These are phyloP conservation scores for Eucalyptus urophylla DNA, from an alignment of 345 rosid species.

Conservation along the genomic window DNA sequence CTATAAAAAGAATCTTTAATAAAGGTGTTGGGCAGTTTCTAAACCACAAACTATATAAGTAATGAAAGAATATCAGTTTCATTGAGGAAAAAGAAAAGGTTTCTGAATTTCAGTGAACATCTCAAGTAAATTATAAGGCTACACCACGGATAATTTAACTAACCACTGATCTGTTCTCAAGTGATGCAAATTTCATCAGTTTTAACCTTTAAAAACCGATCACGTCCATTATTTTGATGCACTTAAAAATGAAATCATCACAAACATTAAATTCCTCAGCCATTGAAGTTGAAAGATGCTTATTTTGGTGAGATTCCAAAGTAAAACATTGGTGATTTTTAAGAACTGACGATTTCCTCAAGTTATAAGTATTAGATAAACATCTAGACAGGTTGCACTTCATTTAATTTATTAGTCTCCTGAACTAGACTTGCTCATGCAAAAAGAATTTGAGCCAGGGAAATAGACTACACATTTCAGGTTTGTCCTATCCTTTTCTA, in stretches of 20 bases:
- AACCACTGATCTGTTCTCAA: not conserved
- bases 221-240: not conserved
- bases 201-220: not conserved
- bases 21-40: not conserved
- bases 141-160: not conserved
- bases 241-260: not conserved
- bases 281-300: not conserved
- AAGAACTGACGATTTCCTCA: not conserved
- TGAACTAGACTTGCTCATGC: not conserved
- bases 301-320: not conserved
- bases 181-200: not conserved
- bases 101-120: not conserved
- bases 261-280: not conserved
- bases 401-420: not conserved
- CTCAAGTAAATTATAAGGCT: not conserved
- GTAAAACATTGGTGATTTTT: not conserved
- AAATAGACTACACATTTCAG: not conserved
- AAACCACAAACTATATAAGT: not conserved
- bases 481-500: not conserved
- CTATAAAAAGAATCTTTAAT: conserved; percentile 2
- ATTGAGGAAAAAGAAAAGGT: not conserved
- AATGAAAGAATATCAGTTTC: not conserved
- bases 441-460: not conserved
- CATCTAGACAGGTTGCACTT: not conserved
- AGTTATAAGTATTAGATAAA: not conserved